Evolutionary conservation across 169 alveolate genomes (phyloP).

Genomic region (Cryptosporidium xiaoi): DNA sequence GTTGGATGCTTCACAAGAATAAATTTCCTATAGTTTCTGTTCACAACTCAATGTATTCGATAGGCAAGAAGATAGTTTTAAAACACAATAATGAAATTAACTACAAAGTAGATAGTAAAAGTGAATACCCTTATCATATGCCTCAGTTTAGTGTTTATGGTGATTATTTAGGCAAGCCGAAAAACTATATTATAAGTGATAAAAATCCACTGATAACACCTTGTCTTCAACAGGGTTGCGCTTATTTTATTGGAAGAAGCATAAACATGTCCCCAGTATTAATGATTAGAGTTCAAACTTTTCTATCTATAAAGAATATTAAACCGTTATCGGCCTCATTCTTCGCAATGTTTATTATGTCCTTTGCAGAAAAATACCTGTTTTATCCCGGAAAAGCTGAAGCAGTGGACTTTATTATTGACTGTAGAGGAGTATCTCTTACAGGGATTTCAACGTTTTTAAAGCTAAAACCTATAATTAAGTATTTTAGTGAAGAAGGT

Average conservation of each 20-base stretch:
- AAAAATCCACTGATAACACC: slow-evolving; percentile 26
- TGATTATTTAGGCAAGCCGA: slow-evolving; percentile 22
- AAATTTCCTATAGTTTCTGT: slow-evolving; percentile 48
- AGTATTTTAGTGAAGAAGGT: slow-evolving; percentile 58
- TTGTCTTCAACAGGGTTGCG: slow-evolving; percentile 58
- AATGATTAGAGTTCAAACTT: slow-evolving; percentile 26
- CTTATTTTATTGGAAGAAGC: slow-evolving; percentile 70
- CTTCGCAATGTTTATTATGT: slow-evolving; percentile 40
- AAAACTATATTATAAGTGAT: slow-evolving; percentile 39
- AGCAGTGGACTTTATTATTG: slow-evolving; percentile 34
- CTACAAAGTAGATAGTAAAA: slow-evolving; percentile 10
- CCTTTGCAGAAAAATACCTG: slow-evolving; percentile 59
- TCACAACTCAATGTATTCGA: slow-evolving; percentile 62
- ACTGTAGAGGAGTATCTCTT: slow-evolving; percentile 50
- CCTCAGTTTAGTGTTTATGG: slow-evolving; percentile 38
- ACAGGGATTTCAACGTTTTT: slow-evolving; percentile 18
- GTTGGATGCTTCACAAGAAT: slow-evolving; percentile 59
- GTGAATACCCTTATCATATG: slow-evolving; percentile 29
- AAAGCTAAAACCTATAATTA: slow-evolving; percentile 31
- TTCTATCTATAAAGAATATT: slow-evolving; percentile 39
- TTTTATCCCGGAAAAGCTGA: slow-evolving; percentile 63
- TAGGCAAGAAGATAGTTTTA: slow-evolving; percentile 44
- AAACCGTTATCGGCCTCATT: slow-evolving; percentile 61
- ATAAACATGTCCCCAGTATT: slow-evolving; percentile 22
- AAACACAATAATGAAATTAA: not conserved